These are phyloP conservation scores for Solanum verrucosum DNA, from an alignment of 257 asterid species.

Conservation along the genomic window DNA sequence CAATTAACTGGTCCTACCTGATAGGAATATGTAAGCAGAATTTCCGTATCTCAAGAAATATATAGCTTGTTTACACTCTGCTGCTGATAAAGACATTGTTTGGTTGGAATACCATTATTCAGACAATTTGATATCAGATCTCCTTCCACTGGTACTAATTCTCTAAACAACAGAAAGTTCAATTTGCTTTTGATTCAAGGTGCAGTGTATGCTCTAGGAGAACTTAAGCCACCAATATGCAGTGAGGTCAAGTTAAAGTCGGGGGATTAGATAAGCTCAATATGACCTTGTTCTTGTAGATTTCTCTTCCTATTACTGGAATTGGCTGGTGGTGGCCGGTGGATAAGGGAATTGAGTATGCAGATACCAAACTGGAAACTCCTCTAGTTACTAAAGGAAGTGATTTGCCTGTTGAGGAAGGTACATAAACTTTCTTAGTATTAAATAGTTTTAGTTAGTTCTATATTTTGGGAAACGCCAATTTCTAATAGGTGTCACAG, in stretches of 20 bases:
- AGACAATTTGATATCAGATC: neutral
- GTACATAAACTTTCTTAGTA: neutral
- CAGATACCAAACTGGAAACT: neutral
- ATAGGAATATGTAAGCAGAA: neutral
- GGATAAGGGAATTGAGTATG: neutral
- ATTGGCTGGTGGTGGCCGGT: neutral
- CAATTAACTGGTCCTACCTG: neutral
- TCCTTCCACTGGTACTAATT: neutral
- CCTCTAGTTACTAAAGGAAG: neutral
- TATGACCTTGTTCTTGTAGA: neutral
- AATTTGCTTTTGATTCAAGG: neutral
- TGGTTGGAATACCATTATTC: neutral
- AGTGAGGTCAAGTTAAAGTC: neutral
- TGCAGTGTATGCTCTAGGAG: neutral
- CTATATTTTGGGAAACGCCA: neutral
- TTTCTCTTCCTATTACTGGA: neutral
- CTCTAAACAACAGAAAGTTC: neutral
- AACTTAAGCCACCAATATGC: neutral
- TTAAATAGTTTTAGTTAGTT: neutral
- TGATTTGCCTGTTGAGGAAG: neutral
- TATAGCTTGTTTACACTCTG: neutral
- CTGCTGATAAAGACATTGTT: neutral
- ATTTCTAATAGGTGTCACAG: neutral
- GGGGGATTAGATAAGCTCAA: neutral
- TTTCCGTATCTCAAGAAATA: neutral